These are phyloP conservation scores for Physcomitrellopsis africana DNA, from an alignment of 225 moss, liverwort and hornwort genomes.

Conservation along the genomic window DNA sequence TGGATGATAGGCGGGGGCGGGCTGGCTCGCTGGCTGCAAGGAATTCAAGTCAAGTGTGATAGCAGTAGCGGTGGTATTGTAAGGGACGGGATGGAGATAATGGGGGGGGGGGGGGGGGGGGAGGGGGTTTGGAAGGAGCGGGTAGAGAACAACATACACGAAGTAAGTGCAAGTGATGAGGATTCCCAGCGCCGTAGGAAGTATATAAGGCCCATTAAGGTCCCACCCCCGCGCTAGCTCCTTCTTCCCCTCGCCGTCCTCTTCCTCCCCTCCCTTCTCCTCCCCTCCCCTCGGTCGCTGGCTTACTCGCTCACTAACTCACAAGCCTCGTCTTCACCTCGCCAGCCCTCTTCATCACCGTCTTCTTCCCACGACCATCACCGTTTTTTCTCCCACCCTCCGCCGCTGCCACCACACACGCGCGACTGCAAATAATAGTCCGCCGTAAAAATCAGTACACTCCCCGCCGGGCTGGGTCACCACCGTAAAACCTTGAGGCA, in stretches of 20 bases:
- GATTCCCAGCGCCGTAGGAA: conserved; percentile 26
- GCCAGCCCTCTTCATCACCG: not conserved
- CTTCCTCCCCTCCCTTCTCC: not conserved
- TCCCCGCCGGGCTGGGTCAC: no score
- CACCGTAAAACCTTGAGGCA: no score
- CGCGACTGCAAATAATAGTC: not conserved
- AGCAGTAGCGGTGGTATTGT: no score
- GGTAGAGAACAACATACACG: not conserved
- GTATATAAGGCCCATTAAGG: conserved; percentile 36
- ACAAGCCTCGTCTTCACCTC: conserved; percentile 15
- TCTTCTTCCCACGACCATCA: conserved; percentile 19
- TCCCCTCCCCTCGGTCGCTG: conserved; percentile 8
- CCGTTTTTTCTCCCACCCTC: conserved; percentile 15
- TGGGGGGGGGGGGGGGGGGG: no score
- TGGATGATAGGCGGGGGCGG: no score
- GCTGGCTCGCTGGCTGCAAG: no score
- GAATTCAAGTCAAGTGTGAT: no score
- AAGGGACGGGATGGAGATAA: no score
- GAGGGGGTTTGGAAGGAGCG: conserved; percentile 3
- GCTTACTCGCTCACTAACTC: no score
- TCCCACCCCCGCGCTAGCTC: not conserved
- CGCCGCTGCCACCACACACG: conserved; percentile 20
- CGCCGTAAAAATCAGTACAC: not conserved
- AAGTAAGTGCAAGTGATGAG: conserved; percentile 26
- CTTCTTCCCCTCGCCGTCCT: conserved; percentile 16